Evolutionary conservation across 768 basidiomycete species (phyloP).

Genomic region (Termitomyces sp.): DNA sequence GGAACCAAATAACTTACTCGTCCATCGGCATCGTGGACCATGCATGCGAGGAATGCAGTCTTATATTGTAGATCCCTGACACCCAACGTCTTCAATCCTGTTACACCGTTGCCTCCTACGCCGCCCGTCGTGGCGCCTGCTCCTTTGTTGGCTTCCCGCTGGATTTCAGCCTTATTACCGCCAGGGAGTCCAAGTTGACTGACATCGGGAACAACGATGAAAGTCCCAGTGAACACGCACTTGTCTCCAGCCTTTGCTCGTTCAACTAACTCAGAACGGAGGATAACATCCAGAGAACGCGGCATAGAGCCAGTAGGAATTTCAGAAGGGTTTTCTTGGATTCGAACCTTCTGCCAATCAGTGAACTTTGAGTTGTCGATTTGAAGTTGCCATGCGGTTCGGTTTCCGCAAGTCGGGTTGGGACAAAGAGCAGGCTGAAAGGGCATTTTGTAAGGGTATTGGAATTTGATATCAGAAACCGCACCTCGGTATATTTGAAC

Average conservation of each 20-base stretch:
- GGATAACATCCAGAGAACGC: constrained; percentile 91
- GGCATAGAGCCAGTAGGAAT: constrained; percentile 99
- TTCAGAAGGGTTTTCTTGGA: constrained; percentile 98
- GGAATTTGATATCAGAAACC: not conserved
- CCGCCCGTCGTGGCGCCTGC: constrained; percentile 57
- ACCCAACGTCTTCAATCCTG: constrained; percentile 90
- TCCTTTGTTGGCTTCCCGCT: constrained; percentile 76
- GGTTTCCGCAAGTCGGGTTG: constrained; percentile 91
- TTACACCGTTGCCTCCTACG: constrained; percentile 79
- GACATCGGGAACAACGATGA: constrained; percentile 98
- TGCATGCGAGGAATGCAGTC: constrained; percentile 96
- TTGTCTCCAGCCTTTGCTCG: constrained; percentile 99
- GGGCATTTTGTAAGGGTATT: not conserved
- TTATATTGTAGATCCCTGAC: constrained; percentile 97
- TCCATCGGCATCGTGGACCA: constrained; percentile 91
- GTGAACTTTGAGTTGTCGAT: constrained; percentile 96
- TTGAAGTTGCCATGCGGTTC: constrained; percentile 87
- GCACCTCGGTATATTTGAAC: constrained; percentile 98
- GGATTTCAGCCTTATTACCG: constrained; percentile 87
- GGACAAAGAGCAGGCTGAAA: constrained; percentile 87
- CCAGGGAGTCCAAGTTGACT: constrained; percentile 94
- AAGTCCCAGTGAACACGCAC: constrained; percentile 95
- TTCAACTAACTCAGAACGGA: constrained; percentile 94
- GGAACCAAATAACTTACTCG: constrained; percentile 51
- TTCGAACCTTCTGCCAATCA: constrained; percentile 99